Evolutionary conservation across 148 eudicot genomes (phyloP).

Genomic region (Linanthus parryae): DNA sequence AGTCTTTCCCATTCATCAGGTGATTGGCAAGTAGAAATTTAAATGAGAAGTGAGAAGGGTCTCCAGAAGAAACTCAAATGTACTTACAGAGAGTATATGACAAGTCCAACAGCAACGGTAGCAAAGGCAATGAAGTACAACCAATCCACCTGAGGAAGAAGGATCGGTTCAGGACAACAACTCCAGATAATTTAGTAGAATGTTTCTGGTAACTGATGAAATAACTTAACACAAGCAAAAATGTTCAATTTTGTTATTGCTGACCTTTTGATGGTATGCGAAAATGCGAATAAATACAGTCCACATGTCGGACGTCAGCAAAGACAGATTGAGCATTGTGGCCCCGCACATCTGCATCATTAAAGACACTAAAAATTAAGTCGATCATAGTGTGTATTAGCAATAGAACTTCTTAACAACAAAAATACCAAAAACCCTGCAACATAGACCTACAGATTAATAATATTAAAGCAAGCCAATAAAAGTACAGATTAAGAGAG

Average conservation of each 20-base stretch:
- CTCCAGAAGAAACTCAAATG: background rate
- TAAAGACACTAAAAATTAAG: too few species aligned
- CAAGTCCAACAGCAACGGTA: constrained; percentile 59
- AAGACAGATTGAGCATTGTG: constrained; percentile 79
- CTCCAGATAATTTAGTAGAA: too few species aligned
- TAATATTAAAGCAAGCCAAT: too few species aligned
- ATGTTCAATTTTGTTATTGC: background rate
- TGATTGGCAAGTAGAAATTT: background rate
- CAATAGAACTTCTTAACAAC: too few species aligned
- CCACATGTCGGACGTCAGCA: constrained; percentile 94
- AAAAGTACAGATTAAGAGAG: too few species aligned
- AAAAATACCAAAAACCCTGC: too few species aligned
- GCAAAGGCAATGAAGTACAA: constrained; percentile 74
- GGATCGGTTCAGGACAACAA: too few species aligned
- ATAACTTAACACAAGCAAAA: too few species aligned
- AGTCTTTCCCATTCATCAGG: background rate
- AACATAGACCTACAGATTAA: too few species aligned
- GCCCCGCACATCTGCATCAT: constrained; percentile 68
- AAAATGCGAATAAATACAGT: constrained; percentile 78
- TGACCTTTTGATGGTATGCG: constrained; percentile 73
- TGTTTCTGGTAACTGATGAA: too few species aligned
- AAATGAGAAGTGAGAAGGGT: background rate
- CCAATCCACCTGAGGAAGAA: constrained; percentile 95
- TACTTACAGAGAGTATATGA: constrained; percentile 72
- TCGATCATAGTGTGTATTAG: too few species aligned